A percentile compares a stretch with the other conserved stretches of the same genome.
phyloP scores from a whole-genome alignment of 2,329 filamentous ascomycete species.

The Arthrinium phaeospermum region DNA sequence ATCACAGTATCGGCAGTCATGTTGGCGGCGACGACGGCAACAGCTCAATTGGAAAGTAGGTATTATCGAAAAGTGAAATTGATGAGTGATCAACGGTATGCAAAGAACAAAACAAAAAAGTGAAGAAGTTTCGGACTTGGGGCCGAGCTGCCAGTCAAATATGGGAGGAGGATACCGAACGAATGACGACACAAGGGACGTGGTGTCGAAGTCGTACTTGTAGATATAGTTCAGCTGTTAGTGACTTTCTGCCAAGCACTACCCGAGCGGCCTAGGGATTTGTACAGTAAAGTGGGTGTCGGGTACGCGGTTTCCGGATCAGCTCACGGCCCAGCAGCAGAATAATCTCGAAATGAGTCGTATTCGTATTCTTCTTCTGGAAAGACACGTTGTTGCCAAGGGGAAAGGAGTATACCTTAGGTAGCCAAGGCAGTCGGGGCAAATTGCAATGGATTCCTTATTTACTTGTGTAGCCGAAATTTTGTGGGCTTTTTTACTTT shows the following conservation, averaged over 20 bases:
- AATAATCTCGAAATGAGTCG: not conserved
- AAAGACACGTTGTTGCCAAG: not conserved
- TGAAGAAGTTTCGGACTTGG: not conserved
- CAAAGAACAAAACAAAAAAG: too few relatives aligned
- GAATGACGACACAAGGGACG: not conserved
- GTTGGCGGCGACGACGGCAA: not conserved
- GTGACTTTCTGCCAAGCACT: not conserved
- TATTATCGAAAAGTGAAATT: not conserved
- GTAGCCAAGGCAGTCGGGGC: not conserved
- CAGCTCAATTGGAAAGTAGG: not conserved
- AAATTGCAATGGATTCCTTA: not conserved
- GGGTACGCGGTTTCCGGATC: not conserved
- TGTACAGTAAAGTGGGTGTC: not conserved
- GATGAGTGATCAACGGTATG: not conserved
- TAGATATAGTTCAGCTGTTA: slow-evolving; percentile 9
- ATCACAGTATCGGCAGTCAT: not conserved
- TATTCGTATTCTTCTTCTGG: slow-evolving; percentile 1
- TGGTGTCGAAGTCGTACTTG: not conserved
- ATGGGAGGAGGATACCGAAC: not conserved
- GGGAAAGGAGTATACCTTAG: not conserved
- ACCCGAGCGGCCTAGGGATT: not conserved
- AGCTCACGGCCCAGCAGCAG: not conserved
- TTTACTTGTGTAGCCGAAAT: not conserved
- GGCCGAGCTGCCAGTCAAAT: not conserved
- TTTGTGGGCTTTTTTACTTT: not conserved